These are phyloP conservation scores for Thalassiosira livingstoniorum DNA, from an alignment of 352 stramenopile genomes.

Conservation along the genomic window DNA sequence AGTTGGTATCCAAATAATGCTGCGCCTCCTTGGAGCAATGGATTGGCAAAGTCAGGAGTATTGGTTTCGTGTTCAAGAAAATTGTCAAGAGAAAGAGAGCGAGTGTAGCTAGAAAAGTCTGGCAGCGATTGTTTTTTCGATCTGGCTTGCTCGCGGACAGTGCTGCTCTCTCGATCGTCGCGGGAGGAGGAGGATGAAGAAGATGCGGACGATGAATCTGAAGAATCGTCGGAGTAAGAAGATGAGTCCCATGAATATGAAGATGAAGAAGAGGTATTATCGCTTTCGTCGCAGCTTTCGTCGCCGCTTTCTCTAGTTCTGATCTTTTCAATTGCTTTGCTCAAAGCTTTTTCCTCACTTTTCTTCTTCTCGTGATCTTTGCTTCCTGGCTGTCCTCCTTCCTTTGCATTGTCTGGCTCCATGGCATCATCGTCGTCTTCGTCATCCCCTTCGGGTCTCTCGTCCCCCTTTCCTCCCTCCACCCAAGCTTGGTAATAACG, in stretches of 20 bases:
- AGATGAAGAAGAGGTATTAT: slow-evolving; percentile 21
- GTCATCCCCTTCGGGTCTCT: slow-evolving; percentile 9
- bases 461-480: slow-evolving; percentile 34
- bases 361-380: slow-evolving; percentile 13
- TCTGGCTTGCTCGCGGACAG: not conserved
- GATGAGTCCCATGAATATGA: slow-evolving; percentile 19
- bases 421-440: slow-evolving; percentile 12
- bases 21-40: slow-evolving; percentile 26
- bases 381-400: no score
- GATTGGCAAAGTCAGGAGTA: slow-evolving; percentile 40
- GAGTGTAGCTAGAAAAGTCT: slow-evolving; percentile 17
- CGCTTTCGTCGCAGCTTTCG: not conserved
- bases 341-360: slow-evolving; percentile 8
- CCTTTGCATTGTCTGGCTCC: no score
- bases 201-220: slow-evolving; percentile 14
- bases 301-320: slow-evolving; percentile 10
- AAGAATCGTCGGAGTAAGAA: slow-evolving; percentile 19
- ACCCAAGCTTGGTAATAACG: slow-evolving; percentile 89
- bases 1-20: slow-evolving; percentile 6
- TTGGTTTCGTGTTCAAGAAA: slow-evolving; percentile 53
- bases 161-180: not conserved
- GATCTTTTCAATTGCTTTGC: not conserved
- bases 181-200: slow-evolving; percentile 21
- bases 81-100: slow-evolving; percentile 51
- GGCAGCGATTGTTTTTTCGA: slow-evolving; percentile 9